phyloP scores from a whole-genome alignment of 345 rosid genomes.

The Iberis pinnata region DNA sequence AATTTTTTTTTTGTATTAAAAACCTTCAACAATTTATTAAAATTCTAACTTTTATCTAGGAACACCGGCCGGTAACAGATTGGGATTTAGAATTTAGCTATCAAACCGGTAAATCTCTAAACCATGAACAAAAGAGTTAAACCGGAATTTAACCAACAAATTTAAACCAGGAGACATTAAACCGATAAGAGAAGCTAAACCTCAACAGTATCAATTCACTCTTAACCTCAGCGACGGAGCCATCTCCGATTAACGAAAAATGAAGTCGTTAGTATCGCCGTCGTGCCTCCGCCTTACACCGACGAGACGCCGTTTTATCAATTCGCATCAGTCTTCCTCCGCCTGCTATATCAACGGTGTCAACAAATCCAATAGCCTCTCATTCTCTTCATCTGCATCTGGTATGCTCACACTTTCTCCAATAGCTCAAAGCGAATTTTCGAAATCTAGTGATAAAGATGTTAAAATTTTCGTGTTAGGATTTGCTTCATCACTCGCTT shows the following conservation, averaged over 20 bases:
- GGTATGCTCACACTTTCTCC: slow-evolving; percentile 21
- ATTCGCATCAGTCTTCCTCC: neutral
- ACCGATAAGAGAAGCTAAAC: neutral
- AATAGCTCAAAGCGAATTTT: neutral
- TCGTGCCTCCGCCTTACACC: slow-evolving; percentile 25
- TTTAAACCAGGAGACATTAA: slow-evolving; percentile 8
- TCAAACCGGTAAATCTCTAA: too few species aligned
- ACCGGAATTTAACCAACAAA: neutral
- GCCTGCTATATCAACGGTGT: neutral
- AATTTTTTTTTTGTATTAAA: too few species aligned
- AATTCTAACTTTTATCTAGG: too few species aligned
- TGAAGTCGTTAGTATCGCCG: slow-evolving; percentile 30
- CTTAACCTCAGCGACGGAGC: neutral
- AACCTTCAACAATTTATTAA: too few species aligned
- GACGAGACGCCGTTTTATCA: slow-evolving; percentile 10
- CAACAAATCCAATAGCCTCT: slow-evolving; percentile 26
- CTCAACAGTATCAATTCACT: slow-evolving; percentile 2
- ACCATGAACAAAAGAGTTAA: neutral
- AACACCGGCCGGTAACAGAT: too few species aligned
- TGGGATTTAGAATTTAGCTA: too few species aligned
- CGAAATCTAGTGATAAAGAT: neutral
- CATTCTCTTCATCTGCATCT: slow-evolving; percentile 35
- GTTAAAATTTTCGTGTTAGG: slow-evolving; percentile 18
- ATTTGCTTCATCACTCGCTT: slow-evolving; percentile 20
- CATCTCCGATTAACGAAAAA: slow-evolving; percentile 13